phyloP scores from a whole-genome alignment of 83 land plant species.

The Diphasiastrum complanatum region DNA sequence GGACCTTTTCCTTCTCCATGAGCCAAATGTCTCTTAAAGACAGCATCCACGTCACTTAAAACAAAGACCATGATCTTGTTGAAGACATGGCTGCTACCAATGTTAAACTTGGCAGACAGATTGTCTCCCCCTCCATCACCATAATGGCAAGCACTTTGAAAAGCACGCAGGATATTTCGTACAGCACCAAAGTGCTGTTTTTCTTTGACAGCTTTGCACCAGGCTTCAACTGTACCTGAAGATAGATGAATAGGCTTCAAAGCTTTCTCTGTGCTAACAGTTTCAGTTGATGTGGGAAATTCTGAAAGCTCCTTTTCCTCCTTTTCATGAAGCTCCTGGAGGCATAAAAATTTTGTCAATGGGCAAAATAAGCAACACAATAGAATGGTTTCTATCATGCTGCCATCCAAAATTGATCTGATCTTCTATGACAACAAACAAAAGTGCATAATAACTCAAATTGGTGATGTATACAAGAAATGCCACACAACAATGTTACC shows the following conservation, averaged over 20 bases:
- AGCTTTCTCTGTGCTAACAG: too few species aligned
- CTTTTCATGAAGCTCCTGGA: too few species aligned
- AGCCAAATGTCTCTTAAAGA: slow-evolving; percentile 50
- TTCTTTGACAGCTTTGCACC: slow-evolving; percentile 55
- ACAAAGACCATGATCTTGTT: slow-evolving; percentile 56
- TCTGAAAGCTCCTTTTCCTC: neutral
- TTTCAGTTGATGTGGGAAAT: neutral
- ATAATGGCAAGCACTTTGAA: slow-evolving; percentile 68
- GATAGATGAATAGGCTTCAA: neutral
- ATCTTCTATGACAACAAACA: too few species aligned
- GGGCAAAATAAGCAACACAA: too few species aligned
- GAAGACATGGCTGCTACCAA: slow-evolving; percentile 50
- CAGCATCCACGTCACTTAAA: slow-evolving; percentile 54
- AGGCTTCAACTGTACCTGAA: slow-evolving; percentile 33
- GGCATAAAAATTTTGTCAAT: too few species aligned
- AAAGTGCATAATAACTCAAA: neutral
- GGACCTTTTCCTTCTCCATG: slow-evolving; percentile 32
- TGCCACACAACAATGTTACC: neutral
- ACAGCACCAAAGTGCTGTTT: slow-evolving; percentile 43
- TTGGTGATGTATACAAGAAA: neutral
- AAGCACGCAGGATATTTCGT: slow-evolving; percentile 56
- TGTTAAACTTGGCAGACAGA: slow-evolving; percentile 17
- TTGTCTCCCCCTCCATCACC: slow-evolving; percentile 45
- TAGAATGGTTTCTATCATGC: too few species aligned
- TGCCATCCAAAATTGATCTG: too few species aligned